These are phyloP conservation scores for Aureobasidium uvarum DNA, from an alignment of 2,329 filamentous ascomycete species.

Conservation along the genomic window DNA sequence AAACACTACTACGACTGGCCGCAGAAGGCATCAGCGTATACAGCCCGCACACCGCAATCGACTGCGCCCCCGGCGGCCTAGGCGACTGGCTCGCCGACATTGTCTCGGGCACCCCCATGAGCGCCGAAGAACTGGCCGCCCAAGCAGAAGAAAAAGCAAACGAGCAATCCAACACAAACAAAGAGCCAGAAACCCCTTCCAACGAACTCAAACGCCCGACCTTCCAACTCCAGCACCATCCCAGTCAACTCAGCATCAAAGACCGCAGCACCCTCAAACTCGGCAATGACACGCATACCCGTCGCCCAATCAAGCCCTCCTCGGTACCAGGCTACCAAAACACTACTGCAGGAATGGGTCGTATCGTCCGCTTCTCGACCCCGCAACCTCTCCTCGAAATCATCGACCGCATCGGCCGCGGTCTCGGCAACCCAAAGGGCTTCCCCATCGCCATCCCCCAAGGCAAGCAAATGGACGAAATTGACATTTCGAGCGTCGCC, in stretches of 20 bases:
- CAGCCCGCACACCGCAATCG: constrained; percentile 91
- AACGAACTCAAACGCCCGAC: constrained; percentile 42
- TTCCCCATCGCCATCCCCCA: constrained; percentile 65
- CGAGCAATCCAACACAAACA: not conserved
- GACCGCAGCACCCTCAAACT: constrained; percentile 40
- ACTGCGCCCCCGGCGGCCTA: constrained; percentile 79
- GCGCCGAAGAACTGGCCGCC: constrained; percentile 29
- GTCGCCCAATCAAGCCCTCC: constrained; percentile 55
- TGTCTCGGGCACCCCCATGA: constrained; percentile 59
- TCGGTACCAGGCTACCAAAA: constrained; percentile 41
- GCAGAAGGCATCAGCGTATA: constrained; percentile 92
- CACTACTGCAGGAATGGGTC: constrained; percentile 59
- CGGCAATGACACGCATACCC: constrained; percentile 49
- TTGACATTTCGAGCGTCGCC: constrained; percentile 66
- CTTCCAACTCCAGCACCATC: constrained; percentile 50
- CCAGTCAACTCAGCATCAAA: constrained; percentile 45
- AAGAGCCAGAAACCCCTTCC: constrained; percentile 34
- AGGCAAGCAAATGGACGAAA: constrained; percentile 52
- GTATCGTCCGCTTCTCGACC: constrained; percentile 55
- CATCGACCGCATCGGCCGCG: constrained; percentile 60
- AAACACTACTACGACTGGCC: constrained; percentile 75
- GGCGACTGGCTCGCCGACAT: constrained; percentile 94
- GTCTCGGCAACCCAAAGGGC: constrained; percentile 65
- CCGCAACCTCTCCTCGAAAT: constrained; percentile 57
- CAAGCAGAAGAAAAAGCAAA: constrained; percentile 24